Conservation (phyloP, 148 eudicot species). For the Fallopia convolvulus region DNA sequence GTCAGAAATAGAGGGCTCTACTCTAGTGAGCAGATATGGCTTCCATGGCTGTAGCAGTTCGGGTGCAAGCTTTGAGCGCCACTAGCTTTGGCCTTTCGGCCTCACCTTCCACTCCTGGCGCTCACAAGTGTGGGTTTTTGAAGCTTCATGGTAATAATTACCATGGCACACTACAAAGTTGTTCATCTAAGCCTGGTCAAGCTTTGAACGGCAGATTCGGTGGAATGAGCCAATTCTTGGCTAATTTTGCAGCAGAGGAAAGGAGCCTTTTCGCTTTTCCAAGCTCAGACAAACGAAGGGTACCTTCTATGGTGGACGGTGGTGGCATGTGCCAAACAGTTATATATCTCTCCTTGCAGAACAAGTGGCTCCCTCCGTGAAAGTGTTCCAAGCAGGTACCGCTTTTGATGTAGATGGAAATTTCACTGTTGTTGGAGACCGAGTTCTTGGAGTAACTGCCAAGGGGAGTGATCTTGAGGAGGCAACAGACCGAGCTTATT, state of each 20-base stretch:
- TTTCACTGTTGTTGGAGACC: constrained; percentile 72
- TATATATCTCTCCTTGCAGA: constrained; percentile 33
- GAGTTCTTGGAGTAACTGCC: constrained; percentile 90
- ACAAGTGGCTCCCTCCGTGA: constrained; percentile 49
- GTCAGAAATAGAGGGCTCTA: too few relatives aligned
- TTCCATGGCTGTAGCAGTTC: constrained; percentile 6
- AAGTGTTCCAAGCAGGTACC: constrained; percentile 90
- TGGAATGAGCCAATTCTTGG: neutral
- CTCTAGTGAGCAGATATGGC: neutral
- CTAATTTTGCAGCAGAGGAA: neutral
- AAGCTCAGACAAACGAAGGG: too few relatives aligned
- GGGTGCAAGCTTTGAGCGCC: neutral
- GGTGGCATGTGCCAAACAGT: neutral
- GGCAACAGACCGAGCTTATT: constrained; percentile 65
- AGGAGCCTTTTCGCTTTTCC: too few relatives aligned
- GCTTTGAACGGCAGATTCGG: neutral
- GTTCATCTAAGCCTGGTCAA: neutral
- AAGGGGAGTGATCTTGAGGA: constrained; percentile 72
- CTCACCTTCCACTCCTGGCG: neutral
- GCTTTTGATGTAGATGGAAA: constrained; percentile 58
- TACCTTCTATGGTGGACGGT: constrained; percentile 1
- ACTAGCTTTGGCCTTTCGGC: neutral
- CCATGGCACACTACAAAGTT: neutral
- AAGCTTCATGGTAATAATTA: neutral
- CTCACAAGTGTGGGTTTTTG: neutral